phyloP scores from a whole-genome alignment of 2,329 filamentous ascomycete species.

The Cladosporium sp. region DNA sequence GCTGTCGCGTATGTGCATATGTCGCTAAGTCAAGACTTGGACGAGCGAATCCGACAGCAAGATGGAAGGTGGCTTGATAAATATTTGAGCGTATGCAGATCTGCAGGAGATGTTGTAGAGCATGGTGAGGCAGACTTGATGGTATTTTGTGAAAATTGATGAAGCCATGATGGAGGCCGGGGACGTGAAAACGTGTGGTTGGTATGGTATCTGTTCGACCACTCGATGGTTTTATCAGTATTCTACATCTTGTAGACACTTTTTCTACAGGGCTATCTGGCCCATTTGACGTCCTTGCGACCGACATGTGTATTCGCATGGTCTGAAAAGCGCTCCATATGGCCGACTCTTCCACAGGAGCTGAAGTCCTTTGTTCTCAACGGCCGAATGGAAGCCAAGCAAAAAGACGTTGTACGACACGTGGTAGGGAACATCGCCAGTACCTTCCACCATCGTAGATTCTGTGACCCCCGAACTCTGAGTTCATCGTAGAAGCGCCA shows the following conservation, averaged over 20 bases:
- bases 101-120: background rate
- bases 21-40: background rate
- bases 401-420: background rate
- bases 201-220: background rate
- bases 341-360: background rate
- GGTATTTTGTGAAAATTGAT: background rate
- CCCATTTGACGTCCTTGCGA: background rate
- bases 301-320: background rate
- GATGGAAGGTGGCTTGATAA: background rate
- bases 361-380: background rate
- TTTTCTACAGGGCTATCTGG: background rate
- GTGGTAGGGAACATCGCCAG: background rate
- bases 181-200: slow-evolving; percentile 2
- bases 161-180: background rate
- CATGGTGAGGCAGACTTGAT: background rate
- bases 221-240: background rate
- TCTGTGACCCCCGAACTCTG: background rate
- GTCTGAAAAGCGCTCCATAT: background rate
- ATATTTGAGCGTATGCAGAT: background rate
- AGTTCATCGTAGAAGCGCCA: slow-evolving; percentile 2
- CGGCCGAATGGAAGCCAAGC: background rate
- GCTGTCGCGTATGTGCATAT: background rate
- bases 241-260: background rate
- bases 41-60: background rate
- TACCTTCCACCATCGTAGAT: background rate